A percentile compares a stretch with the other conserved stretches of the same genome.
phyloP scores from a whole-genome alignment of 495 filamentous ascomycete genomes.

The Chaetomidium leptoderma region DNA sequence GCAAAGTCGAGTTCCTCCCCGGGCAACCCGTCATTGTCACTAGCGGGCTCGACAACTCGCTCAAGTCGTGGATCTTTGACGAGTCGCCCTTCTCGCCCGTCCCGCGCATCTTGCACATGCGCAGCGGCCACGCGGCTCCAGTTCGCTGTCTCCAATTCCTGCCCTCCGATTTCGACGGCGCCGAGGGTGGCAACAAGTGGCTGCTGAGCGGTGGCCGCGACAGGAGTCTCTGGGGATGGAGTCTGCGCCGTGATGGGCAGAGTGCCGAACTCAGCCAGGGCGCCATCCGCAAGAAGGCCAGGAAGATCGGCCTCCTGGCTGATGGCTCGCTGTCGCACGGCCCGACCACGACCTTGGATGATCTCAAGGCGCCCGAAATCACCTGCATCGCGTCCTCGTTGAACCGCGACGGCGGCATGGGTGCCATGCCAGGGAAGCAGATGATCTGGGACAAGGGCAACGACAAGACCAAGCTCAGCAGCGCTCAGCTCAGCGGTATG shows the following conservation, averaged over 20 bases:
- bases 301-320: constrained; percentile 68
- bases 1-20: constrained; percentile 81
- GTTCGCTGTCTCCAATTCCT: constrained; percentile 76
- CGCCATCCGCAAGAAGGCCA: constrained; percentile 72
- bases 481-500: constrained; percentile 57
- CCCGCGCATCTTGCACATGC: constrained; percentile 75
- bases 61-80: constrained; percentile 95
- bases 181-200: constrained; percentile 90
- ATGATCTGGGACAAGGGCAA: constrained; percentile 73
- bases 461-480: constrained; percentile 52
- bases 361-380: constrained; percentile 82
- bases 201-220: constrained; percentile 83
- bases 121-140: constrained; percentile 82
- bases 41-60: constrained; percentile 84
- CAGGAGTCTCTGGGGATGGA: constrained; percentile 90
- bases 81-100: constrained; percentile 77
- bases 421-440: constrained; percentile 62
- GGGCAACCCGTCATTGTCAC: constrained; percentile 88
- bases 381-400: constrained; percentile 85
- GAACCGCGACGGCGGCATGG: constrained; percentile 90
- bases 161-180: constrained; percentile 78
- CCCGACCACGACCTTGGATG: constrained; percentile 58
- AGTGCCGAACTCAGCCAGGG: constrained; percentile 92
- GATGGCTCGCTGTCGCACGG: constrained; percentile 43
- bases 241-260: constrained; percentile 88